Evolutionary conservation across 371 early-diverging fungal genomes (phyloP).

Genomic region (Actinomucor elegans): DNA sequence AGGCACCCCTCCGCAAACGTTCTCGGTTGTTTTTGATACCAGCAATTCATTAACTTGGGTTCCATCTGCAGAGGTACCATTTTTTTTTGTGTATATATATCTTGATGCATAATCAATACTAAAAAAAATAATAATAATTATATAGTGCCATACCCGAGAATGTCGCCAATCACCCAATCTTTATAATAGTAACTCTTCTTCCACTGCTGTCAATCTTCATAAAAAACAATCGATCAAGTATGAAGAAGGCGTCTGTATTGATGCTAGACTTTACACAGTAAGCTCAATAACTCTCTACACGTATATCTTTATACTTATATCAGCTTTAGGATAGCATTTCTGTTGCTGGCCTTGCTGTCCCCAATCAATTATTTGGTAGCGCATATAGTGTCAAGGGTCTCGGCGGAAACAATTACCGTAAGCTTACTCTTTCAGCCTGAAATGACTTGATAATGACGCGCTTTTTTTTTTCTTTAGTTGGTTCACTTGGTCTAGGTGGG

Average conservation of each 20-base stretch:
- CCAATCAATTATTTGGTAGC: constrained; percentile 40
- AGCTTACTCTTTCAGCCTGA: neutral
- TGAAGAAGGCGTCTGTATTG: constrained; percentile 42
- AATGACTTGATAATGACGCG: constrained; percentile 1
- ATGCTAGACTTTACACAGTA: constrained; percentile 43
- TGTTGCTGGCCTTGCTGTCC: constrained; percentile 36
- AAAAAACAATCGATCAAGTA: constrained; percentile 38
- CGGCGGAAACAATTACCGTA: constrained; percentile 40
- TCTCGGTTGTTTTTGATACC: constrained; percentile 43
- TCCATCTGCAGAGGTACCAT: constrained; percentile 34
- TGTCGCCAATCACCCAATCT: constrained; percentile 29
- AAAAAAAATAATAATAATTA: neutral
- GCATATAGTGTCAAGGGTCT: constrained; percentile 44
- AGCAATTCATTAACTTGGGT: constrained; percentile 46
- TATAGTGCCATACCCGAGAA: constrained; percentile 38
- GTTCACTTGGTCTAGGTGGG: constrained; percentile 43
- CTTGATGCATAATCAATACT: no score
- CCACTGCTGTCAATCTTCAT: constrained; percentile 36
- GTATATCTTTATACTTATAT: constrained; percentile 1
- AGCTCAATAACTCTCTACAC: neutral
- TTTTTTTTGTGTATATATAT: constrained; percentile 8
- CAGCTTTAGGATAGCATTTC: constrained; percentile 40
- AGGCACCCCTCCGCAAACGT: constrained; percentile 45
- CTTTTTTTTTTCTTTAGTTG: constrained; percentile 17
- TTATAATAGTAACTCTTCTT: constrained; percentile 34